A percentile compares a stretch with the other conserved stretches of the same genome.
phyloP scores from a whole-genome alignment of 2,329 filamentous ascomycete genomes.

The Neoarthrinium moseri region DNA sequence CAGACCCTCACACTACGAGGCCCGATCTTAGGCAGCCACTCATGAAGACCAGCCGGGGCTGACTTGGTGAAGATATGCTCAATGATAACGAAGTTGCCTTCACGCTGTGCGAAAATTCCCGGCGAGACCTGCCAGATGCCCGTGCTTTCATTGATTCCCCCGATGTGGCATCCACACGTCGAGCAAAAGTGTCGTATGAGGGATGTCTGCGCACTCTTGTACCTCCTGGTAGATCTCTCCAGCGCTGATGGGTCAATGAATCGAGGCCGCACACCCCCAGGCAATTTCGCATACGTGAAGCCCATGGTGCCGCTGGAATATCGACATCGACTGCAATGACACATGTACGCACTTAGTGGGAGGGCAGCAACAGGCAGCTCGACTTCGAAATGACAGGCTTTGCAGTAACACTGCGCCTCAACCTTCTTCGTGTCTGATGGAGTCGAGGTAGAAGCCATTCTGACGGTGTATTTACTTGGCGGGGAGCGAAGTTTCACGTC shows the following conservation, averaged over 20 bases:
- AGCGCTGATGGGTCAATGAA: background rate
- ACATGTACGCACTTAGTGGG: slow-evolving; percentile 5
- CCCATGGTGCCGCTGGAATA: slow-evolving; percentile 6
- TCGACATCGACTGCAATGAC: slow-evolving; percentile 9
- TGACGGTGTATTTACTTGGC: no score
- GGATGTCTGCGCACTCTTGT: no score
- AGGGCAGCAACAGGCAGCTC: background rate
- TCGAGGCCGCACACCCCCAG: background rate
- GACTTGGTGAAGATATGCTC: slow-evolving; percentile 6
- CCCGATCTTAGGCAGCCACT: slow-evolving; percentile 7
- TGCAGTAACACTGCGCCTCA: no score
- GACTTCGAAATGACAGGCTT: slow-evolving; percentile 2
- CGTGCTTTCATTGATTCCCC: background rate
- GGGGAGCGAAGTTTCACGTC: no score
- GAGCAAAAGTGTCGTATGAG: slow-evolving; percentile 10
- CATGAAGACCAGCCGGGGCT: slow-evolving; percentile 6
- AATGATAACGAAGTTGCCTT: background rate
- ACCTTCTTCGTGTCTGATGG: no score
- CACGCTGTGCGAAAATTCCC: background rate
- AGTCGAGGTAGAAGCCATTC: no score
- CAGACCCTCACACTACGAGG: background rate
- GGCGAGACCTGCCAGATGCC: slow-evolving; percentile 5
- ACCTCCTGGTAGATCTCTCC: background rate
- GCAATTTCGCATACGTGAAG: background rate
- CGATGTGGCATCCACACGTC: slow-evolving; percentile 7